Conservation (phyloP, 1,139 yeast species). For the Saccharomyces hybrid region DNA sequence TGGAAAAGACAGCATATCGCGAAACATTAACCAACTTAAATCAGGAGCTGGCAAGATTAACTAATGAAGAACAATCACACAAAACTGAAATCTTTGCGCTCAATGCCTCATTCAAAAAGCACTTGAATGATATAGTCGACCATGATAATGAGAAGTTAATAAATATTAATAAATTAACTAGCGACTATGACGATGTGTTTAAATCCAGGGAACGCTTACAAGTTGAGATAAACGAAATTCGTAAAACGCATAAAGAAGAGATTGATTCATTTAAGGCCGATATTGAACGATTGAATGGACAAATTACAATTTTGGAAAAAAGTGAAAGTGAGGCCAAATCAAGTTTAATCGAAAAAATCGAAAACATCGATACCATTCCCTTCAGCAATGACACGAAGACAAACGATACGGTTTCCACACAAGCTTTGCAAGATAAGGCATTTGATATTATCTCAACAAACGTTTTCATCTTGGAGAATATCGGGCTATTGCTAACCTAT, state of each 20-base stretch:
- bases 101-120: not conserved
- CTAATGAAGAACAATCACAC: not conserved
- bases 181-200: not conserved
- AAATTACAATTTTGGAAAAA: not conserved
- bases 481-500: constrained; percentile 56
- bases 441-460: constrained; percentile 31
- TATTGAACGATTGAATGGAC: not conserved
- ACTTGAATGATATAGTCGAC: not conserved
- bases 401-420: not conserved
- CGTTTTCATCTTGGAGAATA: constrained; percentile 51
- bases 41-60: constrained; percentile 1
- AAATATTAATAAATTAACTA: constrained; percentile 1
- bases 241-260: not conserved
- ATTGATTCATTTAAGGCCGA: not conserved
- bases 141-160: constrained; percentile 1
- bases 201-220: not conserved
- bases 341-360: not conserved
- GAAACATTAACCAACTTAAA: constrained; percentile 26
- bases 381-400: too few relatives aligned
- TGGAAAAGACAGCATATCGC: constrained; percentile 26
- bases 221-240: not conserved
- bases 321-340: not conserved
- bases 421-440: constrained; percentile 10
- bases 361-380: not conserved
- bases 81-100: constrained; percentile 26